A percentile compares a stretch with the other conserved stretches of the same genome.
These are phyloP conservation scores for Penicillium odoratum DNA, from an alignment of 495 filamentous ascomycete species.

Conservation along the genomic window DNA sequence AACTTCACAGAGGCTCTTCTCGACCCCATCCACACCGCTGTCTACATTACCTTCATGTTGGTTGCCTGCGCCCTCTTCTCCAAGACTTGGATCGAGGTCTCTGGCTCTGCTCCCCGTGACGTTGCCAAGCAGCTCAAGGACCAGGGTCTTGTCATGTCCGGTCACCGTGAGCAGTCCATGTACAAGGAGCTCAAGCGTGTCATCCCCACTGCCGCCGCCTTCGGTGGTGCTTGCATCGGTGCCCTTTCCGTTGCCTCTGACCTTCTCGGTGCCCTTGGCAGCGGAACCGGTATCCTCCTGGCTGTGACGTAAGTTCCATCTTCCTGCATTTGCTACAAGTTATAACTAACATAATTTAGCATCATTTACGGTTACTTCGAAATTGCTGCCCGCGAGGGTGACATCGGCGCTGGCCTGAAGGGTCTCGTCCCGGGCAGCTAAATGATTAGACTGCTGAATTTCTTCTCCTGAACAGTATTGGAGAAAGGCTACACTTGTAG, in stretches of 20 bases:
- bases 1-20: constrained; percentile 96
- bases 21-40: constrained; percentile 93
- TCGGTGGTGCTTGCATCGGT: constrained; percentile 99
- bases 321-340: background rate
- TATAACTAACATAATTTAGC: constrained; percentile 46
- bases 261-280: constrained; percentile 93
- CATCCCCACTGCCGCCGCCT: constrained; percentile 96
- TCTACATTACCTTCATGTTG: constrained; percentile 97
- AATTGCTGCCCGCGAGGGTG: constrained; percentile 97
- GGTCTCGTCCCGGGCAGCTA: constrained; percentile 70
- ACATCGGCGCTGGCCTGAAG: constrained; percentile 82
- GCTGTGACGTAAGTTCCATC: constrained; percentile 87
- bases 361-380: constrained; percentile 99
- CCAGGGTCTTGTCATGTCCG: constrained; percentile 98
- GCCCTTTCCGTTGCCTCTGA: constrained; percentile 93
- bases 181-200: constrained; percentile 99
- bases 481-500: constrained; percentile 24
- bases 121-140: constrained; percentile 99
- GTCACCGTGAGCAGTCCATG: constrained; percentile 99
- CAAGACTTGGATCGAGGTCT: constrained; percentile 99
- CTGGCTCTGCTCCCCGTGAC: constrained; percentile 93
- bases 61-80: constrained; percentile 97
- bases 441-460: constrained; percentile 22
- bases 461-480: constrained; percentile 35
- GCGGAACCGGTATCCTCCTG: constrained; percentile 94